Base-by-base conservation (phyloP, 2,329 filamentous ascomycete species). In the Aspergillus udagawae region DNA sequence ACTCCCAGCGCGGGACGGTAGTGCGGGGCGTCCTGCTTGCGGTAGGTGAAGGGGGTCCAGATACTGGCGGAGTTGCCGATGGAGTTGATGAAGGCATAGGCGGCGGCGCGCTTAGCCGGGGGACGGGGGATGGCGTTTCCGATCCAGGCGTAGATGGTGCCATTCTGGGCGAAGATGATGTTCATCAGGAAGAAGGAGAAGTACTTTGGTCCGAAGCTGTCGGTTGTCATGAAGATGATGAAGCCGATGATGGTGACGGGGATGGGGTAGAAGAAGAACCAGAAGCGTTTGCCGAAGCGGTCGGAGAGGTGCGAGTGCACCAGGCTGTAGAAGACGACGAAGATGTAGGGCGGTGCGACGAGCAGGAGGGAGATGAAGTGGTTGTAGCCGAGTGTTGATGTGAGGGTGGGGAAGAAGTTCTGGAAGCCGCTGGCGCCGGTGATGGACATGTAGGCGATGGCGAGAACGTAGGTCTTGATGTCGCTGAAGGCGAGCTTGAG, bases 341-440 rank as follows among this genome's bases (percentile, higher is more conserved):
- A 81, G 51, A 82, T 65, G 65, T 83, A 83, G 0, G 81, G 81
- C 1, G 81, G 81, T 0, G 81, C 80, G 14, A 79, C 78, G 3
- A 83, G 75, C 9, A 83, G 70, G 20, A 83, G 66, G 0, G 82
- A 81, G 29, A 82, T 72, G 32, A 77, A 79, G 27, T 77, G 58
- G 60, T 59, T 66, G 62, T 77, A 78, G 23, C 73, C 71, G 14
- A 83, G 71, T 0, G 79, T 80, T 62, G 59, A 67, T 38, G 74
- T 83, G 61, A 79, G 75, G 0, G 81, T 79, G 0, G 82, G 81
- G 68, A 83, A 83, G 73, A 83, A 86, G 68, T 83, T 82, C 55
- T 83, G 80, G 66, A 83, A 82, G 1, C 80, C 80, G 2, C 76
- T 74, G 9, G 79, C 78, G 8, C 78, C 79, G 2, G 77, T 80